Percentiles rank a stretch among this genome's conserved stretches.
phyloP scores from a whole-genome alignment of 164 flowering plant species.

The Brasenia schreberi region DNA sequence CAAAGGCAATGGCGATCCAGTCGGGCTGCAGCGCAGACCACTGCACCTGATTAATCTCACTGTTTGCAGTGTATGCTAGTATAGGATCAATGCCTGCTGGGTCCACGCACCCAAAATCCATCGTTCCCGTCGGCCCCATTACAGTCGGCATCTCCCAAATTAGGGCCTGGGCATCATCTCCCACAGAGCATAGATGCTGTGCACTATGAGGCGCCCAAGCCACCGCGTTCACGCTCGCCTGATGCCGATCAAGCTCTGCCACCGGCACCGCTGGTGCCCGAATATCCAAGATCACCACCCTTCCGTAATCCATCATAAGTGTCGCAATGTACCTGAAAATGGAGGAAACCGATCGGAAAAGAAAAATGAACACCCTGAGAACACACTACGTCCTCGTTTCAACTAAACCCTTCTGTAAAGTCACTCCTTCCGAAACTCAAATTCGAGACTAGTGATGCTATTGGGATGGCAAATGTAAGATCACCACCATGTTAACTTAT shows the following conservation, averaged over 20 bases:
- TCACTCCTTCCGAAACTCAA: too few species aligned
- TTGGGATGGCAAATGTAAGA: too few species aligned
- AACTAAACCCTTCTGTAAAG: too few species aligned
- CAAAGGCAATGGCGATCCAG: conserved; percentile 72
- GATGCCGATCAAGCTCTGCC: conserved; percentile 73
- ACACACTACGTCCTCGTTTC: too few species aligned
- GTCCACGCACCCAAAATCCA: neutral
- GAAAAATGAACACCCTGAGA: too few species aligned
- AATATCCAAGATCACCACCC: conserved; percentile 72
- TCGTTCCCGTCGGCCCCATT: conserved; percentile 28
- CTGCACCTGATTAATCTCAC: conserved; percentile 79
- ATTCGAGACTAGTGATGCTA: too few species aligned
- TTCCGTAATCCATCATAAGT: conserved; percentile 62
- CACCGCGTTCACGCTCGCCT: conserved; percentile 65
- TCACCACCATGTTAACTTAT: too few species aligned
- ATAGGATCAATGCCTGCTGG: conserved; percentile 60
- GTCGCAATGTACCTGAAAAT: conserved; percentile 39
- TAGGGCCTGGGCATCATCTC: conserved; percentile 76
- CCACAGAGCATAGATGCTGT: conserved; percentile 65
- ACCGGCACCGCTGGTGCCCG: conserved; percentile 67
- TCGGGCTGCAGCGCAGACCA: conserved; percentile 76
- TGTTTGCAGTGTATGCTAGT: conserved; percentile 46
- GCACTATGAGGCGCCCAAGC: conserved; percentile 80
- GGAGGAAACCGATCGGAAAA: too few species aligned
- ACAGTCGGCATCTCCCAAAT: conserved; percentile 80